Evolutionary conservation across 1,139 yeast genomes (phyloP), one percentile per base, ranked within the genome.

Genomic region (Saccharomyces hybrid): DNA sequence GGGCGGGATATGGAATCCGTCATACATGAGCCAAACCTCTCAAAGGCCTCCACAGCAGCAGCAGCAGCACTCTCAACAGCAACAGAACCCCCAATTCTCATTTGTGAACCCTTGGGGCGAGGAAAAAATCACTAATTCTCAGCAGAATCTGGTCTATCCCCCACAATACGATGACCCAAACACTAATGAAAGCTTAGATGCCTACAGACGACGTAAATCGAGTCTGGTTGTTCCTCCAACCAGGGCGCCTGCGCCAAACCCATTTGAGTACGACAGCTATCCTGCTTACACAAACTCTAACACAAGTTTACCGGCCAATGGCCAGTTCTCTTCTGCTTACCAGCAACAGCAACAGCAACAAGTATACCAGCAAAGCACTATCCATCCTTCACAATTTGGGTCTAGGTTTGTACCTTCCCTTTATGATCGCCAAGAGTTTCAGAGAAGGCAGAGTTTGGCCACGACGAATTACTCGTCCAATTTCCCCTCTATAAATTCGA

Each of bases 221-320:
- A 62, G 67, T 56, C 55, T 68, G 52, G 57, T 70, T 51, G 66
- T 72, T 48, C 77, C 81, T 38, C 78, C 78, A 5, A 65, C 75
- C n/a, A 71, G 79, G 67, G 75, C 77, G n/a, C 75, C 78, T 2
- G 75, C 75, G 27, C 79, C 75, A 58, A 75, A 72, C 59, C 75
- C 70, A 55, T 65, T 74, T 46, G 70, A 75, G 38, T 66, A 70
- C 50, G 67, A 68, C 46, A 70, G 68, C 14, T 67, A 66, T 46
- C 68, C 65, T 31, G 50, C 54, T 28, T 52, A 54, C 49, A 11
- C 41, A 25, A 46, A 28, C 34, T 47, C 32, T 42, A 42, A 23
- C 47, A 42, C 47, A 5, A 42, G 27, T 16, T 11, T 47, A 8
- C 34, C 29, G 3, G 27, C 25, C 25, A 26, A 57, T 54, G 47